Evolutionary conservation across 2,329 filamentous ascomycete genomes (phyloP), one percentile per base, ranked within the genome.

Genomic region (Paraconiothyrium sp.): DNA sequence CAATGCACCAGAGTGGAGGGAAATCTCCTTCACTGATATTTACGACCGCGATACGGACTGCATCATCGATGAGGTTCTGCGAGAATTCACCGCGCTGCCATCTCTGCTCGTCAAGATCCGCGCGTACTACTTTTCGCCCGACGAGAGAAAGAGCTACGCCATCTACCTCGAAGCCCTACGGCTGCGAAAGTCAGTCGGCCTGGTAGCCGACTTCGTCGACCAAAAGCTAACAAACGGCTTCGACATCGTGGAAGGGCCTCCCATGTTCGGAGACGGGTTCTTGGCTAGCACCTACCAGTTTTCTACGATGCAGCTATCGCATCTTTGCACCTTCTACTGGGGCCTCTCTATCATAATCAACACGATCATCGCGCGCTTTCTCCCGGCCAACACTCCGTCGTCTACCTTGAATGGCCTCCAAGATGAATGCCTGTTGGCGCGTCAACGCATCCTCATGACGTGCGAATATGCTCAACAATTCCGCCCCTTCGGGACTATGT

Each of bases 301-400:
- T 24, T 32, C 54, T 1, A 2, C 32, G 2, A 39, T 30, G 7
- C 10, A n/a, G 9, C 13, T 58, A 8, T 41, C 49, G 9, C 22
- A 46, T 22, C 3, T 58, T 3, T 62, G 59, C 24, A 44, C 47
- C 11, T 16, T 16, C 16, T 55, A n/a, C n/a, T 62, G 59, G 59
- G 54, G 32, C 11, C 22, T 62, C 41, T 50, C 48, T 2, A 48
- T 58, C 22, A n/a, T 58, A n/a, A 14, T 62, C 20, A 35, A 62
- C 43, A 62, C 49, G 7, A 54, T 62, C 8, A 54, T 55, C 32
- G 55, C 55, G 13, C 47, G 44, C 27, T 55, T 61, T 46, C 59
- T 50, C 48, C 49, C 43, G 1, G 22, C 48, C 8, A 43, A 47
- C n/a, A 32, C 46, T 27, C 6, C 35, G 1, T 9, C 48, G 11